Percentiles rank a stretch among this genome's conserved stretches.
These are phyloP conservation scores for Protea cynaroides DNA, from an alignment of 164 flowering plant species.

Conservation along the genomic window DNA sequence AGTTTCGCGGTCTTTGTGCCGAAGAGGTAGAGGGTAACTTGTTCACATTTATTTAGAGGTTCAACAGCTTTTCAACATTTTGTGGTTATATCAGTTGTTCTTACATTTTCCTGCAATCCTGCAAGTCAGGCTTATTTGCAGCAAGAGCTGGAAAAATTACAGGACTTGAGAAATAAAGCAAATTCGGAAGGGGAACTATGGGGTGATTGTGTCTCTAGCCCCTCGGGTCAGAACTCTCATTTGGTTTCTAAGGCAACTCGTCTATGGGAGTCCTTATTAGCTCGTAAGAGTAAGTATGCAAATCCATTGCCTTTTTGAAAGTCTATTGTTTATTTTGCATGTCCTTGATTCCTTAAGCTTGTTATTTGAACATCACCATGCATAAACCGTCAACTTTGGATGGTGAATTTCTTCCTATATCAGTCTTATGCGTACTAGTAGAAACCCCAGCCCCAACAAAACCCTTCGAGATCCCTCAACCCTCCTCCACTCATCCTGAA, in stretches of 20 bases:
- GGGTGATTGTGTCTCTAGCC: conserved; percentile 86
- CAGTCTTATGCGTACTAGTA: too few species aligned
- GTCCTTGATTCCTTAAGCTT: too few species aligned
- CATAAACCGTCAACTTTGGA: too few species aligned
- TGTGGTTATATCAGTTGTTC: background rate
- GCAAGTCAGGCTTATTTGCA: conserved; percentile 86
- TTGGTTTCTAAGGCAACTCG: conserved; percentile 94
- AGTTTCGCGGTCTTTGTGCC: conserved; percentile 97
- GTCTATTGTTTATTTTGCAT: too few species aligned
- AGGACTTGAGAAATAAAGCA: conserved; percentile 79
- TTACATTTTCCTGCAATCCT: conserved; percentile 14
- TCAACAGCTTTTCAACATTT: background rate
- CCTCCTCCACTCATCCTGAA: too few species aligned
- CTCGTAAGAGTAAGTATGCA: conserved; percentile 72
- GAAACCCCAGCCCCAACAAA: too few species aligned
- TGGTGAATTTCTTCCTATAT: too few species aligned
- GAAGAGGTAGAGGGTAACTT: conserved; percentile 72
- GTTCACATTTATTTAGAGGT: conserved; percentile 2
- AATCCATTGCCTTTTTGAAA: background rate
- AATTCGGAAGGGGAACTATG: conserved; percentile 89
- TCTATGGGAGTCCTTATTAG: conserved; percentile 87
- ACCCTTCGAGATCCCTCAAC: too few species aligned
- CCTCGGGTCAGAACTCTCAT: conserved; percentile 87
- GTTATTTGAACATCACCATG: too few species aligned
- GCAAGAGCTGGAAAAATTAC: conserved; percentile 96